These are phyloP conservation scores for Fomitopsis pulvina DNA, from an alignment of 768 basidiomycete species.

Conservation along the genomic window DNA sequence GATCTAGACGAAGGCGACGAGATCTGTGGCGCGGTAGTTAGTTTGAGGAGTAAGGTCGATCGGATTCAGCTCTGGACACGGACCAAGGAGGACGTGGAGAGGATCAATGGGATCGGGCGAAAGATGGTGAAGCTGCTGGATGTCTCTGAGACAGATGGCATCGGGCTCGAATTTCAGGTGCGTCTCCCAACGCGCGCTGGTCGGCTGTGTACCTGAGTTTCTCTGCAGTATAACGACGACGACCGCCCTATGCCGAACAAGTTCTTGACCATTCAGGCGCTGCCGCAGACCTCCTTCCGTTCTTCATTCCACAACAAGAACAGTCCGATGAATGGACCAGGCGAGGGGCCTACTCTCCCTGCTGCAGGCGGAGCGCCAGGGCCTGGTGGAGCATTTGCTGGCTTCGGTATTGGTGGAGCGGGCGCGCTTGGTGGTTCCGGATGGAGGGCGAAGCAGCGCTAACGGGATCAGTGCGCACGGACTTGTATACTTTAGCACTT, in stretches of 20 bases:
- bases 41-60: constrained; percentile 79
- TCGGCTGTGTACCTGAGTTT: not conserved
- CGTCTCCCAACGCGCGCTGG: constrained; percentile 15
- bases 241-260: constrained; percentile 77
- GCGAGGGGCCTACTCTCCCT: constrained; percentile 23
- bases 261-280: constrained; percentile 72
- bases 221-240: constrained; percentile 73
- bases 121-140: constrained; percentile 78
- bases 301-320: constrained; percentile 48
- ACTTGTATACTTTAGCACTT: no score
- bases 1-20: constrained; percentile 61
- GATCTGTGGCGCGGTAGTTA: constrained; percentile 85
- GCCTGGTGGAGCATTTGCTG: constrained; percentile 39
- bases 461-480: no score
- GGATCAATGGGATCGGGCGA: constrained; percentile 78
- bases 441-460: constrained; percentile 20
- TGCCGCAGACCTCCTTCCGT: constrained; percentile 62
- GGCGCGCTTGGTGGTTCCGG: constrained; percentile 25
- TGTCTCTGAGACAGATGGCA: constrained; percentile 74
- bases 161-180: constrained; percentile 90
- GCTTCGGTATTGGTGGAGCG: constrained; percentile 40
- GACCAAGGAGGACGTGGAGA: constrained; percentile 78
- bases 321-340: constrained; percentile 22
- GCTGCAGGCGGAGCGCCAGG: constrained; percentile 21
- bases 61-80: constrained; percentile 91